Conservation (phyloP, 1,284 basidiomycete genomes). For the Cutaneotrichosporon sp. region DNA sequence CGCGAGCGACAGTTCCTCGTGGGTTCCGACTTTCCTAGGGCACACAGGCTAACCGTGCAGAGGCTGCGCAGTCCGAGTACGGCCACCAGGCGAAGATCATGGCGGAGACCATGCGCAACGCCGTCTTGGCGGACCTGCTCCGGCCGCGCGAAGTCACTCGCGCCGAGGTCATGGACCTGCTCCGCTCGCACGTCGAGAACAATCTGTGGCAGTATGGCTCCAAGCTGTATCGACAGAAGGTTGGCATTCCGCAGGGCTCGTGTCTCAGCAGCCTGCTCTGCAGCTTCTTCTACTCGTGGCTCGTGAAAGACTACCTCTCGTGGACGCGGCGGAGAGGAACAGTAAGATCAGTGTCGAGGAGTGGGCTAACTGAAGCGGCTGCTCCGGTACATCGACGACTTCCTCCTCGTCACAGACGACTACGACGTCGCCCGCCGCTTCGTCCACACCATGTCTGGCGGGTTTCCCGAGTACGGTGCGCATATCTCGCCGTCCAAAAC, state of each 20-base stretch:
- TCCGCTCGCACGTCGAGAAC: constrained; percentile 85
- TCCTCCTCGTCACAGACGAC: constrained; percentile 80
- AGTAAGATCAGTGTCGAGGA: constrained; percentile 56
- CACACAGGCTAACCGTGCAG: not conserved
- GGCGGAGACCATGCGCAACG: constrained; percentile 70
- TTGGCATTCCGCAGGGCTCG: constrained; percentile 96
- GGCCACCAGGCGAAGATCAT: constrained; percentile 56
- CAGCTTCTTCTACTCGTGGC: constrained; percentile 88
- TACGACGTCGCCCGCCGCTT: constrained; percentile 67
- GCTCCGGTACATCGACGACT: constrained; percentile 89
- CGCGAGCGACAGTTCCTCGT: constrained; percentile 31
- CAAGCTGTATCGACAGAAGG: constrained; percentile 62
- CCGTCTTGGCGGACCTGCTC: constrained; percentile 80
- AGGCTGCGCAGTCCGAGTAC: constrained; percentile 21
- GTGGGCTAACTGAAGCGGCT: constrained; percentile 60
- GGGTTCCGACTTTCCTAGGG: not conserved
- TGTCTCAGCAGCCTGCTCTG: constrained; percentile 86
- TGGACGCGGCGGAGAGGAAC: constrained; percentile 65
- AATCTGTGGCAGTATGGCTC: constrained; percentile 68
- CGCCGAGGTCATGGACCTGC: constrained; percentile 67
- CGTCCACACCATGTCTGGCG: constrained; percentile 74
- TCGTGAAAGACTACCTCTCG: constrained; percentile 68
- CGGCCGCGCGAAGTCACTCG: constrained; percentile 46
- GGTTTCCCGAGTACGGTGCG: constrained; percentile 91
- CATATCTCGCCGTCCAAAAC: constrained; percentile 87